These are phyloP conservation scores for Sordariomycetes sp. DNA, from an alignment of 2,329 filamentous ascomycete species.

Conservation along the genomic window DNA sequence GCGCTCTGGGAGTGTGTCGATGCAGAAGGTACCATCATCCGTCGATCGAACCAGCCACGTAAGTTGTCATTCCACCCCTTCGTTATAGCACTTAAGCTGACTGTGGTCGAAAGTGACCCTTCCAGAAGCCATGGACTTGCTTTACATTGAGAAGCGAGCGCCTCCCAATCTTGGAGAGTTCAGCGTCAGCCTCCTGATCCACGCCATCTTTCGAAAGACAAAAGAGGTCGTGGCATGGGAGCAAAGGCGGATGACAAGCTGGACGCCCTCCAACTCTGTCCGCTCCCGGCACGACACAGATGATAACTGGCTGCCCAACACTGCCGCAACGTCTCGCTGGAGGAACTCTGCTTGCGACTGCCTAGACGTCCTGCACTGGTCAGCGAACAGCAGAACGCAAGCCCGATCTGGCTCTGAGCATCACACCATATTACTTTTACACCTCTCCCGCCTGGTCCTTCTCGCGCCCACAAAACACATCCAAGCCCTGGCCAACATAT, in stretches of 20 bases:
- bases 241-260: slow-evolving; percentile 17
- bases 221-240: slow-evolving; percentile 18
- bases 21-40: neutral
- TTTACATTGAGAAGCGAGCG: slow-evolving; percentile 23
- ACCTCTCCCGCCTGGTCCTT: slow-evolving; percentile 40
- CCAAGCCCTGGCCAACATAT: slow-evolving; percentile 2
- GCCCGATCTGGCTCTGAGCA: slow-evolving; percentile 38
- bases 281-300: neutral
- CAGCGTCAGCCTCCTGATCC: slow-evolving; percentile 21
- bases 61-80: too few relatives aligned
- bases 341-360: slow-evolving; percentile 31
- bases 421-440: slow-evolving; percentile 42
- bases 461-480: slow-evolving; percentile 25
- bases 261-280: slow-evolving; percentile 8
- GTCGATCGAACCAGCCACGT: neutral
- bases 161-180: slow-evolving; percentile 21
- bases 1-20: slow-evolving; percentile 4
- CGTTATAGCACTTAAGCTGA: neutral
- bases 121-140: slow-evolving; percentile 15
- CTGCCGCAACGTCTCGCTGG: slow-evolving; percentile 16
- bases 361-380: slow-evolving; percentile 47
- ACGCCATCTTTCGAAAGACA: slow-evolving; percentile 20
- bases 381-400: slow-evolving; percentile 38
- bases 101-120: slow-evolving; percentile 9
- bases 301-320: slow-evolving; percentile 8